phyloP scores from a whole-genome alignment of 73 alveolate genomes.

The Effrenium voratum region DNA sequence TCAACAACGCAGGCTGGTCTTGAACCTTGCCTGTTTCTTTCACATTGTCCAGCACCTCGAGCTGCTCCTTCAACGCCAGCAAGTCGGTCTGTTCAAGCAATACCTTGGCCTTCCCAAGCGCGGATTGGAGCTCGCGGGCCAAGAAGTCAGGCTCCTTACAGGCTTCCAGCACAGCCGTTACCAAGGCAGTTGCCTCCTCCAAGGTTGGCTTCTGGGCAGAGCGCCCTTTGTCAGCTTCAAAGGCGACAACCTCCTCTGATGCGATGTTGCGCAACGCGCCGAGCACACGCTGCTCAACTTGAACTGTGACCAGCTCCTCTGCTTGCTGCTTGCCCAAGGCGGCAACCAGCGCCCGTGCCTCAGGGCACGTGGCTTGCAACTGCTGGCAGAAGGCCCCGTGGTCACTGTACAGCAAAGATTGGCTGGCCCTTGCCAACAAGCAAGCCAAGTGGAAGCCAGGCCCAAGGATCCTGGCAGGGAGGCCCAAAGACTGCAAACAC shows the following conservation, averaged over 20 bases:
- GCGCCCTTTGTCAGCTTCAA: neutral
- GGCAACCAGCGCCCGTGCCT: neutral
- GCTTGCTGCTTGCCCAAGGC: neutral
- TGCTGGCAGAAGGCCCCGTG: neutral
- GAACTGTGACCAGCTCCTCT: neutral
- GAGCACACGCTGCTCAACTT: slow-evolving; percentile 37
- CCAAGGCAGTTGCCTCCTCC: slow-evolving; percentile 5
- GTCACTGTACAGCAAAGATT: neutral
- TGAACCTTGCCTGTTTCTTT: neutral
- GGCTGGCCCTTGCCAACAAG: neutral
- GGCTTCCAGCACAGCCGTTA: neutral
- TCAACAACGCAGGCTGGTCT: neutral
- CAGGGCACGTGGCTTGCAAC: neutral
- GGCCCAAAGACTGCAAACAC: neutral
- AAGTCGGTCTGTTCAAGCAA: neutral
- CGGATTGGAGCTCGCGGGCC: neutral
- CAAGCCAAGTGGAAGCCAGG: too few relatives aligned
- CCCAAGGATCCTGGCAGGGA: neutral
- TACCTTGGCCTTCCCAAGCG: neutral
- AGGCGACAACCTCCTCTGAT: neutral
- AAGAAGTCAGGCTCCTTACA: neutral
- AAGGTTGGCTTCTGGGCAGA: neutral
- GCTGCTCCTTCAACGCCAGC: neutral
- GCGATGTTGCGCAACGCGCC: slow-evolving; percentile 14
- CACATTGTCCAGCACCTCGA: neutral